A percentile compares a stretch with the other conserved stretches of the same genome.
These are phyloP conservation scores for Spongiforma sp. DNA, from an alignment of 1,284 basidiomycete genomes.

Conservation along the genomic window DNA sequence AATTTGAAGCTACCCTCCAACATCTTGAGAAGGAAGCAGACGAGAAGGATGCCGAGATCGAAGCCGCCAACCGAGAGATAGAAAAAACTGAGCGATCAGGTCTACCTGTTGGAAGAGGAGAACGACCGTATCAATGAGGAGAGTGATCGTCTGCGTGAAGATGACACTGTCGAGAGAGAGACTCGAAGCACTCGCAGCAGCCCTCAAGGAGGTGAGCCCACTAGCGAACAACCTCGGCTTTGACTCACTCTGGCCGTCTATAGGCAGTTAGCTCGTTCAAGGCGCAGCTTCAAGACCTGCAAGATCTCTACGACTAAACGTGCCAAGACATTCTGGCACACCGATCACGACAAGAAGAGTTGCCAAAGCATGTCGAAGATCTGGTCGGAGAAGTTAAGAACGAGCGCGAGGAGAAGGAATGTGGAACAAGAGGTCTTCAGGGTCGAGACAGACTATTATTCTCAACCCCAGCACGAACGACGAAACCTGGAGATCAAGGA, in stretches of 20 bases:
- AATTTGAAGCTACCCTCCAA: slow-evolving; percentile 73
- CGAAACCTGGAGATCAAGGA: slow-evolving; percentile 72
- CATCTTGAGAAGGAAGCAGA: slow-evolving; percentile 77
- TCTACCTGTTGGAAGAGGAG: slow-evolving; percentile 65
- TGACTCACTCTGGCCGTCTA: slow-evolving; percentile 11
- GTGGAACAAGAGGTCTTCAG: slow-evolving; percentile 60
- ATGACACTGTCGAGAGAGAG: slow-evolving; percentile 76
- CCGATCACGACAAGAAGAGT: slow-evolving; percentile 72
- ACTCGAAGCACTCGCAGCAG: slow-evolving; percentile 71
- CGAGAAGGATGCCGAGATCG: slow-evolving; percentile 72
- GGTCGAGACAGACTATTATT: slow-evolving; percentile 64
- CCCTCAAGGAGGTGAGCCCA: slow-evolving; percentile 78
- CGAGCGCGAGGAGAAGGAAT: slow-evolving; percentile 62
- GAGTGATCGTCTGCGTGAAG: slow-evolving; percentile 56
- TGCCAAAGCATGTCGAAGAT: slow-evolving; percentile 76
- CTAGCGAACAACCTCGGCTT: neutral
- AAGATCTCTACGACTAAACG: slow-evolving; percentile 63
- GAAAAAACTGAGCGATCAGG: slow-evolving; percentile 72
- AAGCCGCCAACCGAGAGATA: slow-evolving; percentile 71
- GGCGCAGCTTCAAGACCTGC: slow-evolving; percentile 64
- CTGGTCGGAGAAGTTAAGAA: slow-evolving; percentile 68
- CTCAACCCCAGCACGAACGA: slow-evolving; percentile 58
- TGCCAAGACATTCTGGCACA: slow-evolving; percentile 65
- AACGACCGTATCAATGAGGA: slow-evolving; percentile 57
- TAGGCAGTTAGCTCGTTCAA: slow-evolving; percentile 73